Conservation (phyloP, 495 filamentous ascomycete genomes). For the Penicillium psychrofluorescens region DNA sequence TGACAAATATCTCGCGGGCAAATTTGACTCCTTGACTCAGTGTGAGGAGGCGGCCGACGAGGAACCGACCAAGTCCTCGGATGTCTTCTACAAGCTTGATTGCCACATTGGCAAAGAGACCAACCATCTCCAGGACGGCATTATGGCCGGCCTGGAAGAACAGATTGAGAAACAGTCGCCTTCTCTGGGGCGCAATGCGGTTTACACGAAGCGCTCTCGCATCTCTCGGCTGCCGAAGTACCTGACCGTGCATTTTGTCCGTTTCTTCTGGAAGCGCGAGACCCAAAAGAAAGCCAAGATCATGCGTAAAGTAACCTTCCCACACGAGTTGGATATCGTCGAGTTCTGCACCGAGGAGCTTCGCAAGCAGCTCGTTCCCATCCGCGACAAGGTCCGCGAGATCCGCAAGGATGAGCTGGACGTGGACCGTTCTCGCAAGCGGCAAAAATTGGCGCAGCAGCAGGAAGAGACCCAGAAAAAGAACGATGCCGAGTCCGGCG, state of each 20-base stretch:
- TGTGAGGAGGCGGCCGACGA: slow-evolving; percentile 82
- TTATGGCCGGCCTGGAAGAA: slow-evolving; percentile 72
- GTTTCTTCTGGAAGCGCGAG: slow-evolving; percentile 94
- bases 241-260: slow-evolving; percentile 92
- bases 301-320: slow-evolving; percentile 97
- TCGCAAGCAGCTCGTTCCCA: slow-evolving; percentile 71
- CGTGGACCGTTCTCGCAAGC: slow-evolving; percentile 77
- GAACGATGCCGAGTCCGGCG: slow-evolving; percentile 27
- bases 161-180: slow-evolving; percentile 85
- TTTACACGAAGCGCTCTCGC: slow-evolving; percentile 84
- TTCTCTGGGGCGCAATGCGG: slow-evolving; percentile 64
- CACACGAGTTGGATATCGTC: slow-evolving; percentile 82
- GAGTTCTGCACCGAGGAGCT: slow-evolving; percentile 94
- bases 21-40: slow-evolving; percentile 65
- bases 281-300: slow-evolving; percentile 98
- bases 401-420: slow-evolving; percentile 92
- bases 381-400: slow-evolving; percentile 91
- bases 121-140: slow-evolving; percentile 85
- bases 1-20: slow-evolving; percentile 82
- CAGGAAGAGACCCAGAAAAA: slow-evolving; percentile 47
- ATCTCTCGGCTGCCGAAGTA: slow-evolving; percentile 91
- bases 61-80: slow-evolving; percentile 54
- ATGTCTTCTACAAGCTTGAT: slow-evolving; percentile 85
- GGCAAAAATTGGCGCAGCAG: slow-evolving; percentile 68
- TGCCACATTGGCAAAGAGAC: slow-evolving; percentile 84